Evolutionary conservation across 2,329 filamentous ascomycete species (phyloP).

Genomic region (Zopfia rhizophila): DNA sequence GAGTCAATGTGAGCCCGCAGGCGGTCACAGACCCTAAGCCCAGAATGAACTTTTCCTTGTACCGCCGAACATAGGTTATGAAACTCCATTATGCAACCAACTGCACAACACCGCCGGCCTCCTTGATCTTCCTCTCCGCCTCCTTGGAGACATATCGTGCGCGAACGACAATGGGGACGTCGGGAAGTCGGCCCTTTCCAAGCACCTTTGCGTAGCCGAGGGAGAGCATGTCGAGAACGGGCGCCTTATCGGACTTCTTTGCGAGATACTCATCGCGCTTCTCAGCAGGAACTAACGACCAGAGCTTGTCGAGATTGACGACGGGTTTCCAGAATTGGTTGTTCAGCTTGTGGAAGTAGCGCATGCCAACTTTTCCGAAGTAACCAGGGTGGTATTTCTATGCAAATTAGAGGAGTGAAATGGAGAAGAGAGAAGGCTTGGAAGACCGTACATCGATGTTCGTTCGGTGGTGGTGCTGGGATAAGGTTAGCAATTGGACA

Average conservation of each 20-base stretch:
- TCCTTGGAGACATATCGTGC: conserved; percentile 95
- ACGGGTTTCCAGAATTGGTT: conserved; percentile 99
- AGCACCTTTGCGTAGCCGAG: conserved; percentile 99
- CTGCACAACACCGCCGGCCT: conserved; percentile 95
- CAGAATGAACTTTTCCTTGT: conserved; percentile 23
- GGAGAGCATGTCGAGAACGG: conserved; percentile 96
- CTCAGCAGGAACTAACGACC: conserved; percentile 93
- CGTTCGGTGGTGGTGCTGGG: conserved; percentile 96
- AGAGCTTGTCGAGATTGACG: conserved; percentile 99
- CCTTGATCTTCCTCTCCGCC: conserved; percentile 99
- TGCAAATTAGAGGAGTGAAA: too few species aligned
- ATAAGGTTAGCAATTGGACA: conserved; percentile 1
- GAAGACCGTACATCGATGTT: conserved; percentile 90
- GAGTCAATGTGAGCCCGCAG: conserved; percentile 39
- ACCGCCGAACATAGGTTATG: conserved; percentile 9
- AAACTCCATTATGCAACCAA: conserved; percentile 89
- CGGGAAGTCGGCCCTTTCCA: conserved; percentile 95
- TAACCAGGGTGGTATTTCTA: conserved; percentile 99
- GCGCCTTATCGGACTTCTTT: conserved; percentile 89
- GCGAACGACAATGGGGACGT: conserved; percentile 92
- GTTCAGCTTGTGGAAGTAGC: conserved; percentile 91
- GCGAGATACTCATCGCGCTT: conserved; percentile 91
- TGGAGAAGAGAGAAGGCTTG: too few species aligned
- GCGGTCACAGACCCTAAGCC: conserved; percentile 41
- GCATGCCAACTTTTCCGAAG: conserved; percentile 82